Conservation (phyloP, 148 eudicot genomes). For the Rhododendron griersonianum region DNA sequence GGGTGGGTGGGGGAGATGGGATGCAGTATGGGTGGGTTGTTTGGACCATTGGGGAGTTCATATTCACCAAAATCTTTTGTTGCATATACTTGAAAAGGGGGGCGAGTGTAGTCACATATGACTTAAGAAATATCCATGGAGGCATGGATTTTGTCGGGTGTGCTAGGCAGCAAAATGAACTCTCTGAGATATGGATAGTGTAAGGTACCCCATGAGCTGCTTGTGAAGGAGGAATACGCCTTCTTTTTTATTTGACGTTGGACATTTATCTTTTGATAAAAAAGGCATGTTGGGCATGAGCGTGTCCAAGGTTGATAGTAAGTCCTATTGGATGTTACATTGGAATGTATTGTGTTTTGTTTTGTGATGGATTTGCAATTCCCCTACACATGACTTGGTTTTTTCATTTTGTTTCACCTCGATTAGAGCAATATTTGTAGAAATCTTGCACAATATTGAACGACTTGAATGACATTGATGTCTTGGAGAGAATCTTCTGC, state of each 20-base stretch:
- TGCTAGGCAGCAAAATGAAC: background rate
- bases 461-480: background rate
- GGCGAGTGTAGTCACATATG: background rate
- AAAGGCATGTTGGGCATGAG: background rate
- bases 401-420: background rate
- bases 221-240: background rate
- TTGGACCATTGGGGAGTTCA: background rate
- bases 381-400: background rate
- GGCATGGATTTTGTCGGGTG: background rate
- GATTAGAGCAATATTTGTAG: background rate
- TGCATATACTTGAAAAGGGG: background rate
- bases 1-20: background rate
- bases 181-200: background rate
- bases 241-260: background rate
- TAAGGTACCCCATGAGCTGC: background rate
- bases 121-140: background rate
- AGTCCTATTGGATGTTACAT: background rate
- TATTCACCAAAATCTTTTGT: background rate
- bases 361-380: background rate
- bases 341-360: background rate
- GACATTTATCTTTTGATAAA: background rate
- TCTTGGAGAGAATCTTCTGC: background rate
- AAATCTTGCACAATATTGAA: background rate
- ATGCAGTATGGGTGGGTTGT: background rate
- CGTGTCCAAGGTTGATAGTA: background rate